Evolutionary conservation across 2,329 filamentous ascomycete genomes (phyloP), one percentile per base, ranked within the genome.

Genomic region (Gaeumannomyces sp.): DNA sequence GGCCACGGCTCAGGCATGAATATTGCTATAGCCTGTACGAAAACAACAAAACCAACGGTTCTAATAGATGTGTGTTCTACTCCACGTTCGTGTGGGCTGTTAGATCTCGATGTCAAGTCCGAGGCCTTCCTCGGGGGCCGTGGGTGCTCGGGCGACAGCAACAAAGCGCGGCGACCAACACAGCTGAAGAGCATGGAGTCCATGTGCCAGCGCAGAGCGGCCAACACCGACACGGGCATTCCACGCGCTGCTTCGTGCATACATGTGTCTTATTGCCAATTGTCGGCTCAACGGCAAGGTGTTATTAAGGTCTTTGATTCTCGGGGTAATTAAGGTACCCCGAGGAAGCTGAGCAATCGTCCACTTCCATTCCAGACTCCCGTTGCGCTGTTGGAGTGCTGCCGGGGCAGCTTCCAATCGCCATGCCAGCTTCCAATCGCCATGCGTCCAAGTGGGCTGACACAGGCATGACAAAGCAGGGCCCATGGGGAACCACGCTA

Each of bases 401-500:
- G 2, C 33, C 11, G 35, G 35, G 2, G 33, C 33, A 2, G 33
- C 33, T n/a, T n/a, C n/a, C n/a, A n/a, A n/a, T n/a, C n/a, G n/a
- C n/a, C n/a, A n/a, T 8, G 35, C 2, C 35, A 38, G 13, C 35
- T 38, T 38, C 35, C 35, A 38, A 38, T 38, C 35, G 35, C 35
- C 35, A 16, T 33, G 8, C 13, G 13, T 50, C 45, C 45, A 50
- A 5, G 6, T 29, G 13, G 38, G 61, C 38, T 62, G 38, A 62
- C 61, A 19, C 1, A 33, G 25, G 27, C 8, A 8, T 62, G 61
- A 62, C 61, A 62, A 62, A 62, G 38, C n/a, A 33, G n/a, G 35
- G 31, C 6, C 25, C 45, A 13, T 10, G 22, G n/a, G 35, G 61
- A 25, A 57, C 28, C 27, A 5, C 63, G 50, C 63, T 65, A 65